Evolutionary conservation across 139 green algal species (phyloP).

Genomic region (Eudorina sp.): DNA sequence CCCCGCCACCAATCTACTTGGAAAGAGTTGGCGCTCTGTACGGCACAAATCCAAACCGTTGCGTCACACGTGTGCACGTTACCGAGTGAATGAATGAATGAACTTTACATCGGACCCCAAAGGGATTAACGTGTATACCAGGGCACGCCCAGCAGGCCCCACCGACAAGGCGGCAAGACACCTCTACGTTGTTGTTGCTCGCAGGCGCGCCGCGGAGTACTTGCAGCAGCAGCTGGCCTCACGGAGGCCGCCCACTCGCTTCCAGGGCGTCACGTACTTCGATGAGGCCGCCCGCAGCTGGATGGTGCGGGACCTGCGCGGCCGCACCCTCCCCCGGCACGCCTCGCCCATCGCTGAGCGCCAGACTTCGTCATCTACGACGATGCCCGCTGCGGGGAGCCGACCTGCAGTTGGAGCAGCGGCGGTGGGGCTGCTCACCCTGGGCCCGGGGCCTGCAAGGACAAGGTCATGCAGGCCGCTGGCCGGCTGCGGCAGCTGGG

Average conservation of each 20-base stretch:
- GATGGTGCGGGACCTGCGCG: constrained; percentile 9
- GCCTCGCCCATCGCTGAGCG: constrained; percentile 58
- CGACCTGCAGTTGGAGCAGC: constrained; percentile 59
- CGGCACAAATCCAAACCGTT: too few species aligned
- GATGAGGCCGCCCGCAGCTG: constrained; percentile 28
- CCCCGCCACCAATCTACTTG: too few species aligned
- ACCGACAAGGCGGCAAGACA: too few species aligned
- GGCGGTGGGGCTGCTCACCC: constrained; percentile 73
- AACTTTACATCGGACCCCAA: too few species aligned
- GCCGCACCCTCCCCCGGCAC: constrained; percentile 28
- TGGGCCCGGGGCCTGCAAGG: constrained; percentile 67
- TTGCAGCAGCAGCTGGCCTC: constrained; percentile 28
- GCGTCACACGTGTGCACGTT: too few species aligned
- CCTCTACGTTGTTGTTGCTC: too few species aligned
- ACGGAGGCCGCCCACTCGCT: background rate
- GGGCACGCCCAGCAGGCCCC: too few species aligned
- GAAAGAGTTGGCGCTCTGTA: too few species aligned
- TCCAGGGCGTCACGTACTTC: constrained; percentile 65
- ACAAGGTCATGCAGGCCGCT: constrained; percentile 76
- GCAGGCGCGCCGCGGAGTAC: constrained; percentile 48
- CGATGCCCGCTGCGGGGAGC: constrained; percentile 68
- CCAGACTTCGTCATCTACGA: constrained; percentile 68
- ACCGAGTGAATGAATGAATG: too few species aligned
- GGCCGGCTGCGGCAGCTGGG: constrained; percentile 59
- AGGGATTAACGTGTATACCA: too few species aligned